phyloP scores from a whole-genome alignment of 257 asterid species.

The Henckelia pumila region DNA sequence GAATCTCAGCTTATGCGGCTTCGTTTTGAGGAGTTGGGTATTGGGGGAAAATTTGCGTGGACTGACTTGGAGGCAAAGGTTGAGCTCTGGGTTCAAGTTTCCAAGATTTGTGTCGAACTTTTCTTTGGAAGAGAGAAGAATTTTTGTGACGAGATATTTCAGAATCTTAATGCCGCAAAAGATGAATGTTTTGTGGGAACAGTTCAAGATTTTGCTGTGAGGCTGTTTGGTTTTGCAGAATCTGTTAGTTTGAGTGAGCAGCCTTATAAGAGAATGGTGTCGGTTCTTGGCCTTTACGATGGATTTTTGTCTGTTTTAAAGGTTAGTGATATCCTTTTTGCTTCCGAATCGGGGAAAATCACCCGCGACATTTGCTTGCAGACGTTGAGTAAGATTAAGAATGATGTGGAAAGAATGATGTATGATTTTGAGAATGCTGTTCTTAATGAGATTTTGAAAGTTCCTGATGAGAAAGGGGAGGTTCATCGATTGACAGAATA shows the following conservation, averaged over 20 bases:
- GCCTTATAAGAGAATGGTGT: slow-evolving; percentile 29
- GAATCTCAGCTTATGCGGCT: slow-evolving; percentile 31
- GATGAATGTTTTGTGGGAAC: slow-evolving; percentile 44
- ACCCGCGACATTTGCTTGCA: slow-evolving; percentile 7
- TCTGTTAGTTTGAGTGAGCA: slow-evolving; percentile 28
- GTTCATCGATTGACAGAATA: slow-evolving; percentile 24
- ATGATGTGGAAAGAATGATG: slow-evolving; percentile 32
- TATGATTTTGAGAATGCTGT: slow-evolving; percentile 26
- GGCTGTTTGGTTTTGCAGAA: slow-evolving; percentile 33
- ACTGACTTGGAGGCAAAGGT: slow-evolving; percentile 38
- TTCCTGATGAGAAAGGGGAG: slow-evolving; percentile 28
- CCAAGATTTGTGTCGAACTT: slow-evolving; percentile 38
- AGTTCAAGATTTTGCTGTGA: slow-evolving; percentile 32
- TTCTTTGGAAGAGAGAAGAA: slow-evolving; percentile 37
- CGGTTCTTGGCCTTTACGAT: slow-evolving; percentile 28
- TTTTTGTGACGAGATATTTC: slow-evolving; percentile 33
- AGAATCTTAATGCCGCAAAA: neutral
- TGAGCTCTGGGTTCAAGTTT: slow-evolving; percentile 38
- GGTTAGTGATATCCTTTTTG: slow-evolving; percentile 23
- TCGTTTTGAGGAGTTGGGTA: slow-evolving; percentile 32
- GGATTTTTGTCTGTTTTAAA: slow-evolving; percentile 30
- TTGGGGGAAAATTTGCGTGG: slow-evolving; percentile 8
- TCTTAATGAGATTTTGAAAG: slow-evolving; percentile 15
- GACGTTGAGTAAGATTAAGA: slow-evolving; percentile 24
- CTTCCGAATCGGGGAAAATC: slow-evolving; percentile 21